phyloP scores from a whole-genome alignment of 2,329 filamentous ascomycete genomes.

The Phoma sp. region DNA sequence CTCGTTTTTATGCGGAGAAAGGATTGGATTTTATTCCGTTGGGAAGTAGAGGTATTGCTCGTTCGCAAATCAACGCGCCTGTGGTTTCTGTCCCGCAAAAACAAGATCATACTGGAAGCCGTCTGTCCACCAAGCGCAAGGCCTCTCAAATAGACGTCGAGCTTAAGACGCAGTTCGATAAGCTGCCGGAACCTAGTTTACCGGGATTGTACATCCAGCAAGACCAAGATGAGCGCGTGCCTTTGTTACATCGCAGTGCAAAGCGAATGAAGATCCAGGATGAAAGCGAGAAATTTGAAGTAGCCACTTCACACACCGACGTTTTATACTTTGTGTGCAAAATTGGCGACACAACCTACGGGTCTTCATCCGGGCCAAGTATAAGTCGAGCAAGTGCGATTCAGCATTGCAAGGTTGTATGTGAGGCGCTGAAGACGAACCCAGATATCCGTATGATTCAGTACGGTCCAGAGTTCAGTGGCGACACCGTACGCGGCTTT shows the following conservation, averaged over 20 bases:
- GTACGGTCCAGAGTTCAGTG: conserved; percentile 1
- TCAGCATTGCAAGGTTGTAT: not conserved
- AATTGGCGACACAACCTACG: not conserved
- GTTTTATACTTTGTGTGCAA: not conserved
- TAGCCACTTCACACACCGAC: not conserved
- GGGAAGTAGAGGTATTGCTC: not conserved
- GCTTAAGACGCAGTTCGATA: not conserved
- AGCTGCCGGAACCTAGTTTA: not conserved
- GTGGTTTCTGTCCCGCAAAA: not conserved
- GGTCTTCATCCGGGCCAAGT: not conserved
- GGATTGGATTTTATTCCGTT: not conserved
- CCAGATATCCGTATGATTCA: not conserved
- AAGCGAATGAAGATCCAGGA: not conserved
- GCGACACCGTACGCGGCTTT: not conserved
- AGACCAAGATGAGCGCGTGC: not conserved
- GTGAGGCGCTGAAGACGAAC: not conserved
- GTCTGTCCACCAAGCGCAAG: not conserved
- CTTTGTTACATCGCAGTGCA: not conserved
- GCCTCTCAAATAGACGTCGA: not conserved
- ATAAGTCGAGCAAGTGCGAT: not conserved
- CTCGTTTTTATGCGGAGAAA: conserved; percentile 5
- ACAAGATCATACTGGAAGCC: not conserved
- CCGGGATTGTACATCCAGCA: not conserved
- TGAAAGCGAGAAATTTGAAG: not conserved
- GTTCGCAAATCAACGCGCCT: not conserved